These are phyloP conservation scores for Cryphonectria japonica DNA, from an alignment of 2,329 filamentous ascomycete species.

Conservation along the genomic window DNA sequence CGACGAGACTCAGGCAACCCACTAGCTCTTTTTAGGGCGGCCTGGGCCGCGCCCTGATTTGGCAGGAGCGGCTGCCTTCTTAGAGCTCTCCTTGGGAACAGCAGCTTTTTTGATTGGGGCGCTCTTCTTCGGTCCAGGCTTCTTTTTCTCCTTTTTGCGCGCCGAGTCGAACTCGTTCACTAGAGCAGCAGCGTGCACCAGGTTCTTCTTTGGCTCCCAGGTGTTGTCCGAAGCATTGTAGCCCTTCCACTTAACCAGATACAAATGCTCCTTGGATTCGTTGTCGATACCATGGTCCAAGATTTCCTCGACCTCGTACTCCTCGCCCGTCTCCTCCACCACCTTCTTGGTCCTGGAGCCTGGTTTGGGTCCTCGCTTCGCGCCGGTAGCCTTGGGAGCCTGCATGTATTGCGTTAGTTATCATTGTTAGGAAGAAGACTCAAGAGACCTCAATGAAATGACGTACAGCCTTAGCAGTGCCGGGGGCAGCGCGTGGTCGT, in stretches of 20 bases:
- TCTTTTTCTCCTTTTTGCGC: conserved; percentile 29
- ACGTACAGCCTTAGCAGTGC: conserved; percentile 25
- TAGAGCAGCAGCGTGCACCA: conserved; percentile 44
- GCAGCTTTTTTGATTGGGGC: conserved; percentile 20
- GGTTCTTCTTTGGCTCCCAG: conserved; percentile 56
- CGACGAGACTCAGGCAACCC: not conserved
- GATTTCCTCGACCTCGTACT: conserved; percentile 55
- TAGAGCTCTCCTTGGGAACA: conserved; percentile 18
- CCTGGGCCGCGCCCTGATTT: conserved; percentile 11
- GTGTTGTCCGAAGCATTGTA: conserved; percentile 50
- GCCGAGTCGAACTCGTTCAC: conserved; percentile 44
- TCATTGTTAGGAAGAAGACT: not conserved
- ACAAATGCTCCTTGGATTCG: conserved; percentile 45
- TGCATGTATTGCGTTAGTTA: conserved; percentile 4
- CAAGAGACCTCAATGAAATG: not conserved
- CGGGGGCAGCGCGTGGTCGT: conserved; percentile 21
- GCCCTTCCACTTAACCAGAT: conserved; percentile 58
- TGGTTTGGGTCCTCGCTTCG: conserved; percentile 24
- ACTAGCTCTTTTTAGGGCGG: conserved; percentile 21
- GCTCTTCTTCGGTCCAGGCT: conserved; percentile 19
- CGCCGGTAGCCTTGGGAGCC: conserved; percentile 20
- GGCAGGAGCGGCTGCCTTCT: conserved; percentile 27
- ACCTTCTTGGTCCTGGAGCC: conserved; percentile 3
- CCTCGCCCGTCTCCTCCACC: conserved; percentile 31
- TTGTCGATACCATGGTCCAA: conserved; percentile 45